Evolutionary conservation across 768 basidiomycete species (phyloP).

Genomic region (Boletus speciosus): DNA sequence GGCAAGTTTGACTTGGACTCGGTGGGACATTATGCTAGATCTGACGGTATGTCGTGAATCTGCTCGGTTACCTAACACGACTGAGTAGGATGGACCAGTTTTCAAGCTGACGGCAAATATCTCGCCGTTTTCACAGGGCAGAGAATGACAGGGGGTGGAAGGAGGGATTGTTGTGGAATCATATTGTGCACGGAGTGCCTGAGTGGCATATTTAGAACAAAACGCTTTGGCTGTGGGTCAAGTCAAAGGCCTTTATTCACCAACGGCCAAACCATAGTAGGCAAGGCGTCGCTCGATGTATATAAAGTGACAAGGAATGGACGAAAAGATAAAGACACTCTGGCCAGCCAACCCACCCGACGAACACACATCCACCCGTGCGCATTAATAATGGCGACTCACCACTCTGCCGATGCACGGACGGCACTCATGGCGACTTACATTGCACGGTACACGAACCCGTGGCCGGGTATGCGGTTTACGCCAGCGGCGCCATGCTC

Average conservation of each 20-base stretch:
- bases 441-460: conserved; percentile 20
- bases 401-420: conserved; percentile 35
- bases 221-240: conserved; percentile 1
- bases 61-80: background rate
- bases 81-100: conserved; percentile 20
- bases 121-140: background rate
- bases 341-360: background rate
- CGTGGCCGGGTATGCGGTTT: conserved; percentile 14
- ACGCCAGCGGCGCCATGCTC: background rate
- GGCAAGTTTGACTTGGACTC: conserved; percentile 63
- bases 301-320: conserved; percentile 21
- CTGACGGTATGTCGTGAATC: conserved; percentile 43
- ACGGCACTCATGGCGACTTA: conserved; percentile 31
- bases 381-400: conserved; percentile 11
- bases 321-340: background rate
- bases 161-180: background rate
- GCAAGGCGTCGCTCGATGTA: conserved; percentile 18
- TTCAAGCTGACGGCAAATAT: conserved; percentile 24
- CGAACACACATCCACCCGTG: background rate
- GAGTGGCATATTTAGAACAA: conserved; percentile 10
- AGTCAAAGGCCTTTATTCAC: conserved; percentile 18
- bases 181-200: background rate
- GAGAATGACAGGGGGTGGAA: background rate
- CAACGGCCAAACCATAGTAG: background rate
- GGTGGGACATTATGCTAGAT: conserved; percentile 58